phyloP scores from a whole-genome alignment of 73 alveolate genomes.

The Stentor roeselii region DNA sequence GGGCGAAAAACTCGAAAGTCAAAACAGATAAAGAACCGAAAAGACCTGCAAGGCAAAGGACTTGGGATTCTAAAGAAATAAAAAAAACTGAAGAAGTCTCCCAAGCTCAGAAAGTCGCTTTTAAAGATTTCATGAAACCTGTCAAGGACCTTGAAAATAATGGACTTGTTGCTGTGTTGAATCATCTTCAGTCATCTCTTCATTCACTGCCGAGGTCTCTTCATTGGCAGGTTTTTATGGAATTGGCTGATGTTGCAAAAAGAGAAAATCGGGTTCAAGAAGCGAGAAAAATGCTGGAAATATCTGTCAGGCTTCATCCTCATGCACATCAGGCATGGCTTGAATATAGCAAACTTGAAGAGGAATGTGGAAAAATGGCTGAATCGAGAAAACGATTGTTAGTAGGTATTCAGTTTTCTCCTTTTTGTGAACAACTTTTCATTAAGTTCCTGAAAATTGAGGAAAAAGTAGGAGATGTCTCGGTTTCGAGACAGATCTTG shows the following conservation, averaged over 20 bases:
- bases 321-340: conserved; percentile 59
- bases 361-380: conserved; percentile 60
- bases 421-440: conserved; percentile 53
- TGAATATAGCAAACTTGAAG: conserved; percentile 72
- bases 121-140: conserved; percentile 3
- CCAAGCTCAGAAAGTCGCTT: not conserved
- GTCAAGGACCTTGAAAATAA: conserved; percentile 7
- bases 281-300: conserved; percentile 45
- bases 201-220: conserved; percentile 32
- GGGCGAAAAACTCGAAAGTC: not conserved
- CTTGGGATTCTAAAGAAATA: no score
- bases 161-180: conserved; percentile 36
- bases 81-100: not conserved
- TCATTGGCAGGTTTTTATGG: conserved; percentile 60
- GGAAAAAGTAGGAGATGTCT: conserved; percentile 53
- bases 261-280: conserved; percentile 47
- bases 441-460: conserved; percentile 52
- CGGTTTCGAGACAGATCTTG: conserved; percentile 40
- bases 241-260: conserved; percentile 62
- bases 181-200: conserved; percentile 39
- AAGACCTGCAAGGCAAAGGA: not conserved
- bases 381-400: conserved; percentile 43
- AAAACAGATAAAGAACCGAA: not conserved
- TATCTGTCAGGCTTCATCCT: conserved; percentile 35
- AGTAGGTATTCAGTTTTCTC: conserved; percentile 53